Evolutionary conservation across 106 monocot species (phyloP), one percentile per base, ranked within the genome.

Genomic region (Acanthochlamys bracteata): DNA sequence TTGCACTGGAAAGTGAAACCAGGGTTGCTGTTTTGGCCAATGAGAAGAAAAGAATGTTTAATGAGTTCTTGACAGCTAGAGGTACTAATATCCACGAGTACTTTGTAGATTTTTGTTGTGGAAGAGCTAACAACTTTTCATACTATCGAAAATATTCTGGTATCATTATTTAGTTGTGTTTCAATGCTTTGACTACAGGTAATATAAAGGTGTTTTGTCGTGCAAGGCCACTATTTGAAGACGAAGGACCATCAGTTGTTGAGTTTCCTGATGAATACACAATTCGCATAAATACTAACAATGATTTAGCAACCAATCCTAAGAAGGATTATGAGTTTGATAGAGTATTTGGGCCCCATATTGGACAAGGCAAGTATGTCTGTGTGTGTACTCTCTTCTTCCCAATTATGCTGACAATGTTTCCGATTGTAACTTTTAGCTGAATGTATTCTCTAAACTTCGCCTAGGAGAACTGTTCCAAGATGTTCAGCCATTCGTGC

Each of bases 301-400:
- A 98, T 83, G 85, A 88, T 65, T 78, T 88, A 69, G 58, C 88
- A 55, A 72, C 78, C 20, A 85, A 80, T 69, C 69, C 88, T 41
- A 98, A 92, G 46, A 94, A 86, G 68, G 88, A 98, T 72, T 98
- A 88, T 66, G 91, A 88, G 66, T 98, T 92, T 75, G 92, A 98
- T 79, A 78, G 85, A 63, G 96, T 98, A 41, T 98, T 92, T 83
- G 96, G 96, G 25, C 88, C 96, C 46, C 96, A 98, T 83, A 70
- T 98, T 69, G 87, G 96, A 60, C 92, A 98, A 81, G 96, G 96
- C 79, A 66, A 78, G 77, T 13, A 43, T 43, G 10, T 13, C 13
- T 43, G 43, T n/a, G n/a, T n/a, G n/a, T n/a, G n/a, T n/a, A n/a
- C n/a, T n/a, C n/a, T n/a, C n/a, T n/a, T n/a, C n/a, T n/a, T n/a